Conservation (phyloP, 306 rosid species). For the Cyamopsis tetragonoloba region DNA sequence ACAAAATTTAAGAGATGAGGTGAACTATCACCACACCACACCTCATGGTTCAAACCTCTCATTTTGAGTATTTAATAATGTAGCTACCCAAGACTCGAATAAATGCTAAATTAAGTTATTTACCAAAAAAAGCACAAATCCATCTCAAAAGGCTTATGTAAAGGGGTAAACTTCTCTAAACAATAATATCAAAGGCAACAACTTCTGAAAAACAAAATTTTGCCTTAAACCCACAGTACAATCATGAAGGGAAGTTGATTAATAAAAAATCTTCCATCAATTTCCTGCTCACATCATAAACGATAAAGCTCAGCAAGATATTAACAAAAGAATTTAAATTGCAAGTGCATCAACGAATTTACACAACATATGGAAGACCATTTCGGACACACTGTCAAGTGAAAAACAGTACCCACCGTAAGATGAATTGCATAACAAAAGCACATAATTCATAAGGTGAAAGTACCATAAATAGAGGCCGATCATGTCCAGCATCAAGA, state of each 20-base stretch:
- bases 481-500: constrained; percentile 70
- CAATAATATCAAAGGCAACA: neutral
- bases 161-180: neutral
- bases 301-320: constrained; percentile 16
- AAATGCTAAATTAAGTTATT: too few species aligned
- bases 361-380: constrained; percentile 10
- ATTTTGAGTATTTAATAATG: too few species aligned
- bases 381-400: neutral
- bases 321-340: constrained; percentile 15
- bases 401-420: neutral
- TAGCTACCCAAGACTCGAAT: too few species aligned
- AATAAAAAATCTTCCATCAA: constrained; percentile 16
- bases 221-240: neutral
- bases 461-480: constrained; percentile 93
- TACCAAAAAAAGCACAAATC: too few species aligned
- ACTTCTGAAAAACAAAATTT: neutral
- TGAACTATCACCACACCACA: too few species aligned
- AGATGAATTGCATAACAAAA: constrained; percentile 4
- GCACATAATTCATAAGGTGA: constrained; percentile 5
- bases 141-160: neutral
- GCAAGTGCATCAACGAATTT: constrained; percentile 3
- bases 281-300: constrained; percentile 7
- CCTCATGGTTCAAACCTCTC: too few species aligned
- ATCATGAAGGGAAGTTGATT: constrained; percentile 5
- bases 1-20: too few species aligned